Percentiles rank a stretch among this genome's conserved stretches.
These are phyloP conservation scores for Sarocladium brachiariae DNA, from an alignment of 2,329 filamentous ascomycete species.

Conservation along the genomic window DNA sequence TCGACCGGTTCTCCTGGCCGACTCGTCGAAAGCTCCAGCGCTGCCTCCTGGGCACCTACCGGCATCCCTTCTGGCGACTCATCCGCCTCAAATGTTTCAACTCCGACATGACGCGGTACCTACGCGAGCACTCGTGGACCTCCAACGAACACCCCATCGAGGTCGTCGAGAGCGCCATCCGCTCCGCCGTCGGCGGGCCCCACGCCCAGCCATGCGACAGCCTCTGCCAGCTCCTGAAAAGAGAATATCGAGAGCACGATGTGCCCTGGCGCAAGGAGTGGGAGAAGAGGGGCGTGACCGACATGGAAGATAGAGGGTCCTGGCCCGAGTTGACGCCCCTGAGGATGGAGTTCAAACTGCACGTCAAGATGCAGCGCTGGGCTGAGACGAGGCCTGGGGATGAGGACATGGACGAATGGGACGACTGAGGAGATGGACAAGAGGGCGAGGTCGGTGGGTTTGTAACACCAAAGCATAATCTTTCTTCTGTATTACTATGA, in stretches of 20 bases:
- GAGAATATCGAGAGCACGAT: neutral
- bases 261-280: neutral
- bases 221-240: neutral
- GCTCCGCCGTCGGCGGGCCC: neutral
- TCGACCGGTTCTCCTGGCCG: constrained; percentile 21
- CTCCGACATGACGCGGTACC: constrained; percentile 16
- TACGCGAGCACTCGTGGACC: constrained; percentile 9
- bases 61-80: constrained; percentile 20
- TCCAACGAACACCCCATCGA: neutral
- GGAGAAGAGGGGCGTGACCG: no score
- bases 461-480: no score
- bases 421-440: no score
- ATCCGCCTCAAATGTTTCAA: constrained; percentile 23
- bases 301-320: no score
- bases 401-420: no score
- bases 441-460: no score
- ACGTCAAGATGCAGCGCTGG: neutral
- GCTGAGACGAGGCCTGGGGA: neutral
- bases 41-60: constrained; percentile 20
- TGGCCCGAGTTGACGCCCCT: neutral
- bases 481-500: no score
- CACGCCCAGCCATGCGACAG: constrained; percentile 6
- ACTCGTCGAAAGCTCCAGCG: constrained; percentile 19
- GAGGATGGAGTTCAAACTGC: neutral
- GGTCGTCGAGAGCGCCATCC: neutral